These are phyloP conservation scores for Volvox africanus DNA, from an alignment of 139 green algal genomes.

Conservation along the genomic window DNA sequence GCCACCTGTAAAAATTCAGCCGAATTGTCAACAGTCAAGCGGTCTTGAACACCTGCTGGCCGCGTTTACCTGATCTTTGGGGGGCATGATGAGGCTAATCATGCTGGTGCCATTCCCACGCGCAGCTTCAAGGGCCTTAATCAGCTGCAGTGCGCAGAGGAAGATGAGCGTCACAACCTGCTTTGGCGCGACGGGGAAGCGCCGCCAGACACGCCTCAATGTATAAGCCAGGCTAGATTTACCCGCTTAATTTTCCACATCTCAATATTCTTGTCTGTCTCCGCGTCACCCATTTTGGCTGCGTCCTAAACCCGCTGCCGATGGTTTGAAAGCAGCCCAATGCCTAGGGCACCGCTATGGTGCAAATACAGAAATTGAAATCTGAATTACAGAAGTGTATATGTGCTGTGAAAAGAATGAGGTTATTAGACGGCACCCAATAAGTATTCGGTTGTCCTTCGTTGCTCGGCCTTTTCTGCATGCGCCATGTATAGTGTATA, in stretches of 20 bases:
- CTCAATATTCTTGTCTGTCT: constrained; percentile 88
- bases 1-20: constrained; percentile 70
- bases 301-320: background rate
- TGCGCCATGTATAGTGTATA: background rate
- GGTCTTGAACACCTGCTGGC: background rate
- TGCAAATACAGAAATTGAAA: background rate
- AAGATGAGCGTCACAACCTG: background rate
- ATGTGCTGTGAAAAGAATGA: background rate
- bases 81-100: constrained; percentile 99
- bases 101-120: constrained; percentile 98
- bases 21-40: background rate
- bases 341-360: background rate
- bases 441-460: no score
- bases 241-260: constrained; percentile 97
- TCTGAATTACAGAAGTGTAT: background rate
- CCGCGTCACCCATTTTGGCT: constrained; percentile 47
- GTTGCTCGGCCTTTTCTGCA: no score
- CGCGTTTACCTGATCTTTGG: constrained; percentile 91
- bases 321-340: background rate
- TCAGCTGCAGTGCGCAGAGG: constrained; percentile 73
- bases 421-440: no score
- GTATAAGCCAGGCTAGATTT: constrained; percentile 37
- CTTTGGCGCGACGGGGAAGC: constrained; percentile 9
- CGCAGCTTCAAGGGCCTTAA: constrained; percentile 89
- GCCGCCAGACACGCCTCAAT: background rate